These are phyloP conservation scores for Mortierella sp. DNA, from an alignment of 371 early-diverging fungal species.

Conservation along the genomic window DNA sequence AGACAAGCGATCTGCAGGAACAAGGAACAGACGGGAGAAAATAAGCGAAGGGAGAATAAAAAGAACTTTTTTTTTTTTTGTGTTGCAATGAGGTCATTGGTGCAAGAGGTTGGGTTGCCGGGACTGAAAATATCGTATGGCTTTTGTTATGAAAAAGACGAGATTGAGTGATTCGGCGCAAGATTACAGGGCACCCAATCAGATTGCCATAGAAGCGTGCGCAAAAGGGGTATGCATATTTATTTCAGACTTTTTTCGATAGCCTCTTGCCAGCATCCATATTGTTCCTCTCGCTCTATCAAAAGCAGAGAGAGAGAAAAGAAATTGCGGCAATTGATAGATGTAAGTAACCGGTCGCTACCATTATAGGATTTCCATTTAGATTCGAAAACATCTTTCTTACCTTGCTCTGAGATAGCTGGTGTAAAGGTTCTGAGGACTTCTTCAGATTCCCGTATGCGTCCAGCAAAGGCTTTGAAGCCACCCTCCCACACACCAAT, in stretches of 20 bases:
- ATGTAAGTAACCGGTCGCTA: not conserved
- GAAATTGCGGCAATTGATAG: too few relatives aligned
- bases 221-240: too few relatives aligned
- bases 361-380: too few relatives aligned
- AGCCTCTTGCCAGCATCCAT: slow-evolving; percentile 88
- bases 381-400: not conserved
- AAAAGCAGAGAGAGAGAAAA: not conserved
- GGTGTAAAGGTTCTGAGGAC: slow-evolving; percentile 55
- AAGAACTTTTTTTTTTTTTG: too few relatives aligned
- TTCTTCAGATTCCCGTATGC: slow-evolving; percentile 39
- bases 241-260: slow-evolving; percentile 73
- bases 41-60: not conserved
- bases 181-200: not conserved
- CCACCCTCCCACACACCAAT: slow-evolving; percentile 81
- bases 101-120: too few relatives aligned
- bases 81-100: too few relatives aligned
- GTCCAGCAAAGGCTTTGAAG: slow-evolving; percentile 47
- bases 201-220: too few relatives aligned
- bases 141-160: too few relatives aligned
- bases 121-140: too few relatives aligned
- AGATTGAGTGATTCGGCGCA: too few relatives aligned
- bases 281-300: slow-evolving; percentile 73
- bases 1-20: not conserved
- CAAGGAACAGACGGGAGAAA: not conserved
- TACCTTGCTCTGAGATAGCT: slow-evolving; percentile 46